Percentiles rank a stretch among this genome's conserved stretches.
Conservation (phyloP, 768 basidiomycete genomes). For the Russula virescens region DNA sequence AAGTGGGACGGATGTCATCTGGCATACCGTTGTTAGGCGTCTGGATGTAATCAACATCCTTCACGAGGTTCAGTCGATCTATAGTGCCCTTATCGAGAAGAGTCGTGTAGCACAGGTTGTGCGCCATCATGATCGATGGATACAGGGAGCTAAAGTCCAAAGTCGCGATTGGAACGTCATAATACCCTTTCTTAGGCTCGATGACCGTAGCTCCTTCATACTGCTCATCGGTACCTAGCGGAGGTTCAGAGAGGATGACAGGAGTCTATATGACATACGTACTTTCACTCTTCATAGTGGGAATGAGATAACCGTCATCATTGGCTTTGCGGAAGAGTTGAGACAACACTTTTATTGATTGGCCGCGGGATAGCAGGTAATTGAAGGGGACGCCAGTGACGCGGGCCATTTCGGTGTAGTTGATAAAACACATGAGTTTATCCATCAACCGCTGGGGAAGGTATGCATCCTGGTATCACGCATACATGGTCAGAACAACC, state of each 20-base stretch:
- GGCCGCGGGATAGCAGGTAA: constrained; percentile 86
- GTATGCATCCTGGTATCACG: constrained; percentile 76
- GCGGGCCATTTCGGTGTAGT: constrained; percentile 98
- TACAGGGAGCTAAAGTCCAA: constrained; percentile 98
- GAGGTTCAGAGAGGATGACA: background rate
- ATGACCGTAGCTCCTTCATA: constrained; percentile 99
- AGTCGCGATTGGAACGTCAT: constrained; percentile 94
- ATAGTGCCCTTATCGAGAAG: constrained; percentile 78
- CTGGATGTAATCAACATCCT: constrained; percentile 86
- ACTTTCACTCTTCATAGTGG: constrained; percentile 83
- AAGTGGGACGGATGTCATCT: background rate
- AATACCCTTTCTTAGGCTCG: constrained; percentile 93
- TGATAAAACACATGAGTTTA: constrained; percentile 98
- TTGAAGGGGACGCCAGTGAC: constrained; percentile 99
- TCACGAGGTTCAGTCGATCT: constrained; percentile 68
- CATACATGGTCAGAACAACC: background rate
- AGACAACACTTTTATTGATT: constrained; percentile 97
- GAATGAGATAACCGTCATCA: constrained; percentile 85
- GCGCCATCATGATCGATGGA: constrained; percentile 99
- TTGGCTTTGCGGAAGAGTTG: constrained; percentile 93
- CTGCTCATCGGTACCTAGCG: constrained; percentile 81
- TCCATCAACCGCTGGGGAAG: constrained; percentile 93
- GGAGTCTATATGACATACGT: constrained; percentile 2
- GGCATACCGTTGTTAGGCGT: constrained; percentile 89
- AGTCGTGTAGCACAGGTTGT: constrained; percentile 97